A percentile compares a stretch with the other conserved stretches of the same genome.
Conservation (phyloP, 2,329 filamentous ascomycete genomes). For the Cercospora beticola region DNA sequence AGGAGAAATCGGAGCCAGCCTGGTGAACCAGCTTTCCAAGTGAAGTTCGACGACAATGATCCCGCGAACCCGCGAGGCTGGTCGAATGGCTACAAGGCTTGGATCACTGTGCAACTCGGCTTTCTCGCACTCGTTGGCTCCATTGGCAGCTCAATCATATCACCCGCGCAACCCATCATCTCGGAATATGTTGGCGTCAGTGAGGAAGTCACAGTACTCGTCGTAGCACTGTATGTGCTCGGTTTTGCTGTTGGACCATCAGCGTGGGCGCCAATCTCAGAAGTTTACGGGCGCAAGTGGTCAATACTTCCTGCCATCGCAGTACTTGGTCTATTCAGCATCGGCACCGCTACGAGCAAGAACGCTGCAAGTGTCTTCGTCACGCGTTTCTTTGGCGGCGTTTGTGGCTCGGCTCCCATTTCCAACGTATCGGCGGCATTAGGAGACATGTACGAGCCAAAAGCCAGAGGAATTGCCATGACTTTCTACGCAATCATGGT, state of each 20-base stretch:
- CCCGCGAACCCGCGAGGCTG: slow-evolving; percentile 52
- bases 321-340: slow-evolving; percentile 47
- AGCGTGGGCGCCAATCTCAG: slow-evolving; percentile 23
- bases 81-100: slow-evolving; percentile 45
- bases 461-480: slow-evolving; percentile 42
- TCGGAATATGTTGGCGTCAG: slow-evolving; percentile 46
- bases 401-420: slow-evolving; percentile 48
- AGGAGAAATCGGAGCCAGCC: slow-evolving; percentile 13
- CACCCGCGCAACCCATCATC: slow-evolving; percentile 48
- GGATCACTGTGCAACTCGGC: slow-evolving; percentile 51
- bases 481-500: slow-evolving; percentile 45
- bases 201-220: slow-evolving; percentile 47
- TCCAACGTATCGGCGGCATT: slow-evolving; percentile 47
- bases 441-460: slow-evolving; percentile 46
- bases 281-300: slow-evolving; percentile 46
- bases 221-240: slow-evolving; percentile 50
- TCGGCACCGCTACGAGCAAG: slow-evolving; percentile 46
- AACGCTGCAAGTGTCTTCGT: slow-evolving; percentile 42
- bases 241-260: slow-evolving; percentile 46
- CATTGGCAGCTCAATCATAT: slow-evolving; percentile 51
- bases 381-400: slow-evolving; percentile 48
- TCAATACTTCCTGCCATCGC: slow-evolving; percentile 48
- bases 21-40: slow-evolving; percentile 27
- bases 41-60: slow-evolving; percentile 39
- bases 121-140: slow-evolving; percentile 45